Base-by-base conservation (phyloP, 768 basidiomycete genomes). In the Hebeloma cylindrosporum region DNA sequence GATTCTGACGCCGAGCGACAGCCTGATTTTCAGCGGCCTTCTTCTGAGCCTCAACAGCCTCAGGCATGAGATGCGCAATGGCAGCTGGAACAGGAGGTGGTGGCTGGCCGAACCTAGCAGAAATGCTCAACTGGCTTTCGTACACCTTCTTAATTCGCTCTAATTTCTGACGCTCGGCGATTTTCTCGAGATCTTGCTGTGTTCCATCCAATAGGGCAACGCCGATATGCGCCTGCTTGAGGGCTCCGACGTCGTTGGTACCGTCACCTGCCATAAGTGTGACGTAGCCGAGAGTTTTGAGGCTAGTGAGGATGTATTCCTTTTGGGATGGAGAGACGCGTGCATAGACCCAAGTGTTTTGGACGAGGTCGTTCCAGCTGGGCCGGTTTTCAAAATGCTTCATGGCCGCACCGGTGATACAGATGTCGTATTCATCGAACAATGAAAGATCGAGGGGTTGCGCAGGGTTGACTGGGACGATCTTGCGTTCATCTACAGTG, bases 201-300 rank as follows among this genome's bases (percentile, higher is more conserved):
- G 93, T 90, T 1, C 95, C 93, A 58, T 97, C 93, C 42, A 96
- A 69, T 3, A 93, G 71, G 1, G 95, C 95, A 21, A 98, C 89
- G 39, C 96, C 95, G 47, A 99, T 87, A 63, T 99, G 93, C 1
- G 96, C 96, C 62, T 96, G 93, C 66, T 98, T 99, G 40, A 99
- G 79, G 2, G 96, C 96, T 17, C 96, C 96, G 38, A 99, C 96
- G 51, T 98, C 96, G 61, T 99, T 98, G 3, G 96, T 99, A 22
- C 96, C 96, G 61, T 99, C 96, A 40, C 96, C 96, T 4, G 94
- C 96, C 96, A 98, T 98, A 40, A 99, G 76, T 0, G 96, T 99
- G 11, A 77, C 78, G 61, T 92, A 99, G 17, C 95, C 95, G 18
- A 96, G 80, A 2, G 75, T 74, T 63, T 93, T 93, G 41, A 98